phyloP scores from a whole-genome alignment of 371 early-diverging fungal species.

The Astathelohania contejeani region DNA sequence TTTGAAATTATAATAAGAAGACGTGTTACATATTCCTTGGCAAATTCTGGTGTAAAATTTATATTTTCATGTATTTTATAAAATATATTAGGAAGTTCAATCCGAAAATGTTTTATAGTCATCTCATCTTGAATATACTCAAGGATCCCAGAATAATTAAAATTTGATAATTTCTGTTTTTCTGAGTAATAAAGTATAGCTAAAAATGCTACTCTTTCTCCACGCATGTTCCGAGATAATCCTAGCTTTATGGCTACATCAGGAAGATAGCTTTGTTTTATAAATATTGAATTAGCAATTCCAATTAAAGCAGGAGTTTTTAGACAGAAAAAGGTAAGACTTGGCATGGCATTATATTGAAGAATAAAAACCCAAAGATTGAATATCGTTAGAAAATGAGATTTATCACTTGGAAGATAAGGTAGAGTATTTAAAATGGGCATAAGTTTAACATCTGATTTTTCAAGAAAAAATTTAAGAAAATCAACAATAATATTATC shows the following conservation, averaged over 20 bases:
- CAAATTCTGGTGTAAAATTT: too few relatives aligned
- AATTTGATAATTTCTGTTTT: constrained; percentile 35
- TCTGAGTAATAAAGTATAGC: constrained; percentile 36
- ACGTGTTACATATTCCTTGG: too few relatives aligned
- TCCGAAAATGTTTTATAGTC: too few relatives aligned
- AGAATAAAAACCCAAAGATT: constrained; percentile 12
- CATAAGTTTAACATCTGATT: constrained; percentile 2
- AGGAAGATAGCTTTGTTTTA: neutral
- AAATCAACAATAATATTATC: constrained; percentile 12
- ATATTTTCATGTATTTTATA: neutral
- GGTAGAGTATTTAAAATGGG: constrained; percentile 5
- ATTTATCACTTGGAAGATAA: constrained; percentile 4
- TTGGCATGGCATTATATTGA: neutral
- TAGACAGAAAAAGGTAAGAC: constrained; percentile 7
- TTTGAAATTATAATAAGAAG: too few relatives aligned
- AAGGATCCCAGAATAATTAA: constrained; percentile 41
- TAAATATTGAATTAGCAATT: constrained; percentile 1
- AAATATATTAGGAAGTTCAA: neutral
- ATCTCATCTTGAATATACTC: constrained; percentile 41
- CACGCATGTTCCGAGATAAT: constrained; percentile 1
- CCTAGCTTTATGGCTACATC: constrained; percentile 1
- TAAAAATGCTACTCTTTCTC: too few relatives aligned
- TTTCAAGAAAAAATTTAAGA: constrained; percentile 7
- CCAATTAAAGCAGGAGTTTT: constrained; percentile 19
- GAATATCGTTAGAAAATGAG: constrained; percentile 1